phyloP scores from a whole-genome alignment of 1,139 yeast genomes.

The Nakaseomyces kungkrabaensis region DNA sequence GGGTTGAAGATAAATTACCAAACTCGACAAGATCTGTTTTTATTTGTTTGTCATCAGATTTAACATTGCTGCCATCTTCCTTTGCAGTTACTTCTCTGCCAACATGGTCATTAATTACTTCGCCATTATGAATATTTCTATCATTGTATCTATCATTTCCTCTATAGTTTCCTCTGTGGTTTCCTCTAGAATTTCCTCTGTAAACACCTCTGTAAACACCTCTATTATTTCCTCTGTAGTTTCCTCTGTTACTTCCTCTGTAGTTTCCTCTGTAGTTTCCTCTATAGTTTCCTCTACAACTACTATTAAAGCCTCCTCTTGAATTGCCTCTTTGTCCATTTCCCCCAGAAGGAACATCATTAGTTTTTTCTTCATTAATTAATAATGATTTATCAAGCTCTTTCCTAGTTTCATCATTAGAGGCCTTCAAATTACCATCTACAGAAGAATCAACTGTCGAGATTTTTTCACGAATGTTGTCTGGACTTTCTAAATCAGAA shows the following conservation, averaged over 20 bases:
- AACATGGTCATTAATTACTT: not conserved
- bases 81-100: not conserved
- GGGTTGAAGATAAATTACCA: not conserved
- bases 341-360: too few relatives aligned
- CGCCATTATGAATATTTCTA: not conserved
- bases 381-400: too few relatives aligned
- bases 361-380: too few relatives aligned
- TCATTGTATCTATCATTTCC: not conserved
- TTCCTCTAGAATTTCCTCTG: not conserved
- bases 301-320: too few relatives aligned
- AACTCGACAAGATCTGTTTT: not conserved
- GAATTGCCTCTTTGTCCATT: not conserved
- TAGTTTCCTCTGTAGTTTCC: too few relatives aligned
- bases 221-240: not conserved
- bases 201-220: not conserved
- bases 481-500: too few relatives aligned
- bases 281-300: too few relatives aligned
- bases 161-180: not conserved
- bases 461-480: too few relatives aligned
- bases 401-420: too few relatives aligned
- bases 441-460: too few relatives aligned
- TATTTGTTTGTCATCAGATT: not conserved
- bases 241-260: not conserved
- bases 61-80: not conserved
- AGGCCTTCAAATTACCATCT: too few relatives aligned